phyloP scores from a whole-genome alignment of 768 basidiomycete species.

The Kwoniella bestiolae region DNA sequence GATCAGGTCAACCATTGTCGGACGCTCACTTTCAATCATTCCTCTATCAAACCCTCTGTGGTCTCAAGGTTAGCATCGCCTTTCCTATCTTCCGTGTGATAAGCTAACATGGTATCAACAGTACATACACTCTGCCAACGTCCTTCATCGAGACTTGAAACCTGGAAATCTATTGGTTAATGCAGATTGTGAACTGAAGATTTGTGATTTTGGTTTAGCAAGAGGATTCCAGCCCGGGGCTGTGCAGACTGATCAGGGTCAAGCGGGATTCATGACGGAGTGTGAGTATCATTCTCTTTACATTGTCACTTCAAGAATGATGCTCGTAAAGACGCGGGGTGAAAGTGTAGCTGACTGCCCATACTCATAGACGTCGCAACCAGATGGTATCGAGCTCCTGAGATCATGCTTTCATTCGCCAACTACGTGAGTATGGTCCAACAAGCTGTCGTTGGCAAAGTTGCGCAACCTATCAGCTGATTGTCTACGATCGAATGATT shows the following conservation, averaged over 20 bases:
- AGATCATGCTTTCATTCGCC: slow-evolving; percentile 87
- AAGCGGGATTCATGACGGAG: slow-evolving; percentile 93
- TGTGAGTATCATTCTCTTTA: too few relatives aligned
- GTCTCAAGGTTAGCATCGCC: slow-evolving; percentile 84
- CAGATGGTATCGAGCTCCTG: slow-evolving; percentile 96
- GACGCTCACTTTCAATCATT: slow-evolving; percentile 71
- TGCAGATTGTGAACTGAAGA: slow-evolving; percentile 79
- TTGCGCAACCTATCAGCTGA: too few relatives aligned
- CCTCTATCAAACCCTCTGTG: slow-evolving; percentile 97
- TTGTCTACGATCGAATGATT: background rate
- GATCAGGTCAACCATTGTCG: slow-evolving; percentile 60
- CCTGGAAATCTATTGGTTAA: slow-evolving; percentile 93
- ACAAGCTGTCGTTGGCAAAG: too few relatives aligned
- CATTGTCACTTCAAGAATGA: too few relatives aligned
- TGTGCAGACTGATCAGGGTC: slow-evolving; percentile 63
- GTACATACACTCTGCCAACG: slow-evolving; percentile 96
- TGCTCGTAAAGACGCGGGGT: too few relatives aligned
- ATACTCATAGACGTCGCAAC: slow-evolving; percentile 69
- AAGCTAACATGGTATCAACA: slow-evolving; percentile 20
- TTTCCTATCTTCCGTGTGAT: slow-evolving; percentile 48
- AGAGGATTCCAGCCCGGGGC: slow-evolving; percentile 81
- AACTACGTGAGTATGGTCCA: slow-evolving; percentile 66
- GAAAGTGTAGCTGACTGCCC: slow-evolving; percentile 58
- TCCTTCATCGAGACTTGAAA: slow-evolving; percentile 94
- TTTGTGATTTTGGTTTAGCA: slow-evolving; percentile 98